Evolutionary conservation across 495 filamentous ascomycete species (phyloP), one percentile per base, ranked within the genome.

Genomic region (Aspergillus taichungensis): DNA sequence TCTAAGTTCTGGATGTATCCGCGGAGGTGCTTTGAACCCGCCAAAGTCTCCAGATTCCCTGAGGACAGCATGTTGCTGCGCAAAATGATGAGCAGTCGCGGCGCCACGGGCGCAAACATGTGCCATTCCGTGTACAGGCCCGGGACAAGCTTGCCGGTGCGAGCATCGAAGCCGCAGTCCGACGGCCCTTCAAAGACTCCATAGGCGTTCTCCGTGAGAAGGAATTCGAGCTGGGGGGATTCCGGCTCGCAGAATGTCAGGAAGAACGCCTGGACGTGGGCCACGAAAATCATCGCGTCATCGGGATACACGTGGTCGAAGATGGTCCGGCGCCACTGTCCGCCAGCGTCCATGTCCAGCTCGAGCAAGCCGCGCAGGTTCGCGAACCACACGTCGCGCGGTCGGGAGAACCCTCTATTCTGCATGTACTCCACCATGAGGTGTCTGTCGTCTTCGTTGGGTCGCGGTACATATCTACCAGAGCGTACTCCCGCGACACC

Each of bases 381-480:
- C 13, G 69, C 42, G n/a, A 73, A 66, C 75, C 75, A 79, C 3
- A 78, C 75, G 14, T 76, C 67, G 12, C 63, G 45, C 0, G 76
- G 75, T 13, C 47, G 57, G n/a, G 55, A 54, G 47, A 71, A 69
- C 0, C 60, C 62, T 27, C 66, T 69, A 34, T 66, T 44, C 10
- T 43, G 11, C 72, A 78, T 76, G 54, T 74, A 77, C 8, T 60
- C 46, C 4, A 47, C 42, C 30, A 77, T 13, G 1, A 32, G 3
- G 3, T 61, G 54, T 39, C 53, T 56, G 47, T 79, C 76, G 31
- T 69, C 46, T 8, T 14, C 36, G 6, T 28, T 31, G 1, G 46
- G 42, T 74, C 61, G 18, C 61, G 50, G 46, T 75, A 75, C 66
- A 75, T 67, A 48, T 74, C 62, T 29, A 56, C 57, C 30, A 60